phyloP scores from a whole-genome alignment of 495 filamentous ascomycete genomes.

The Neurospora intermedia region DNA sequence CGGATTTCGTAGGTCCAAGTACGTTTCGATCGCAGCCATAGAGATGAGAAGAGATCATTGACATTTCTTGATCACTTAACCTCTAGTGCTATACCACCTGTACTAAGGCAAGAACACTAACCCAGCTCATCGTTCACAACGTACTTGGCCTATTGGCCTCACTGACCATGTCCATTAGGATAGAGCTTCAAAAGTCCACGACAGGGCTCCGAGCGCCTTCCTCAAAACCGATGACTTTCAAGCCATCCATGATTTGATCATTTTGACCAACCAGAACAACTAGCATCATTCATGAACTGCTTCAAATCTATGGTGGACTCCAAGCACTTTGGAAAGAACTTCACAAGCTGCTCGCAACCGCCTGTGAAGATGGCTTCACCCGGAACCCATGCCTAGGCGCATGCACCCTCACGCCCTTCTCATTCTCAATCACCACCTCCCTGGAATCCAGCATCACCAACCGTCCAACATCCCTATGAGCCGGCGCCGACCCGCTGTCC shows the following conservation, averaged over 20 bases:
- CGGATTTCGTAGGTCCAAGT: background rate
- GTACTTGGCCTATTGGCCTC: background rate
- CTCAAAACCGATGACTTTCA: background rate
- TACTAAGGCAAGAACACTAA: background rate
- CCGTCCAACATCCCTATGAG: conserved; percentile 40
- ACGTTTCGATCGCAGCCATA: background rate
- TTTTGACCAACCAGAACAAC: background rate
- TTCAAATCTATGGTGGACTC: background rate
- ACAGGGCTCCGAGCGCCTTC: background rate
- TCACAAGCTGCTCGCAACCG: background rate
- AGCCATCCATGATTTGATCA: background rate
- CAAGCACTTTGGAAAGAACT: background rate
- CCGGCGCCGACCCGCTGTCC: conserved; percentile 37
- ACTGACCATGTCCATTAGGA: background rate
- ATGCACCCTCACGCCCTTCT: conserved; percentile 39
- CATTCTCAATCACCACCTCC: conserved; percentile 43
- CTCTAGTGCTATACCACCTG: background rate
- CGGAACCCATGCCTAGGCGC: conserved; percentile 46
- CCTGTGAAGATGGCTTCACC: conserved; percentile 16
- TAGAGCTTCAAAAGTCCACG: background rate
- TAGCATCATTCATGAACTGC: background rate
- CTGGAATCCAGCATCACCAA: conserved; percentile 35
- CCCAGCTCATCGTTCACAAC: background rate
- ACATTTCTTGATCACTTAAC: background rate
- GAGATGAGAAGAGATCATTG: background rate